A percentile compares a stretch with the other conserved stretches of the same genome.
phyloP scores from a whole-genome alignment of 768 basidiomycete genomes.

The Daedalea quercina region DNA sequence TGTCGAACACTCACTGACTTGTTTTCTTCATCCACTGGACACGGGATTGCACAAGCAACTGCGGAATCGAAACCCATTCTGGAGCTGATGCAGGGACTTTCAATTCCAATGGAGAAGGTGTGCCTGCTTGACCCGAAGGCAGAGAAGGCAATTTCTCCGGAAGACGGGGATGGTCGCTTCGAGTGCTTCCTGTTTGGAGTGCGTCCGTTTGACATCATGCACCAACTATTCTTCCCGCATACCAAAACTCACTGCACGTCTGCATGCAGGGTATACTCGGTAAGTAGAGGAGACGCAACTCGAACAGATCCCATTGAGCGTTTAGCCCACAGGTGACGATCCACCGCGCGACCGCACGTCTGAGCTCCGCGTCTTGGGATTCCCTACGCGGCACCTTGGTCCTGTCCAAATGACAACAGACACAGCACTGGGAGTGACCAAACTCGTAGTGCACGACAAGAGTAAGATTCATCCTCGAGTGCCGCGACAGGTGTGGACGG shows the following conservation, averaged over 20 bases:
- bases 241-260: not conserved
- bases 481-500: not conserved
- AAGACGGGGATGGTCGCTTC: constrained; percentile 71
- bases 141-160: constrained; percentile 55
- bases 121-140: constrained; percentile 96
- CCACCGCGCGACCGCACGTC: constrained; percentile 91
- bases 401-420: constrained; percentile 97
- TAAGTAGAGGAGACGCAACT: constrained; percentile 12
- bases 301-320: not conserved
- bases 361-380: constrained; percentile 81
- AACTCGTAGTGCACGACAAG: constrained; percentile 70
- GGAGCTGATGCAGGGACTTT: constrained; percentile 45
- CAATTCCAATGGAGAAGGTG: constrained; percentile 48
- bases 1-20: constrained; percentile 40
- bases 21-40: constrained; percentile 14
- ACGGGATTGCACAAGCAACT: constrained; percentile 18
- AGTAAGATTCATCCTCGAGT: constrained; percentile 28
- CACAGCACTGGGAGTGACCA: constrained; percentile 90
- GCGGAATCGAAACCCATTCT: constrained; percentile 52
- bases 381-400: constrained; percentile 81
- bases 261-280: constrained; percentile 52
- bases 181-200: constrained; percentile 91
- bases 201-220: constrained; percentile 24
- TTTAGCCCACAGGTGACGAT: constrained; percentile 65
- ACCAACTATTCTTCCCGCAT: too few species aligned